phyloP scores from a whole-genome alignment of 2,329 filamentous ascomycete species.

The Ophiognomonia clavigignenti-juglandacearum region DNA sequence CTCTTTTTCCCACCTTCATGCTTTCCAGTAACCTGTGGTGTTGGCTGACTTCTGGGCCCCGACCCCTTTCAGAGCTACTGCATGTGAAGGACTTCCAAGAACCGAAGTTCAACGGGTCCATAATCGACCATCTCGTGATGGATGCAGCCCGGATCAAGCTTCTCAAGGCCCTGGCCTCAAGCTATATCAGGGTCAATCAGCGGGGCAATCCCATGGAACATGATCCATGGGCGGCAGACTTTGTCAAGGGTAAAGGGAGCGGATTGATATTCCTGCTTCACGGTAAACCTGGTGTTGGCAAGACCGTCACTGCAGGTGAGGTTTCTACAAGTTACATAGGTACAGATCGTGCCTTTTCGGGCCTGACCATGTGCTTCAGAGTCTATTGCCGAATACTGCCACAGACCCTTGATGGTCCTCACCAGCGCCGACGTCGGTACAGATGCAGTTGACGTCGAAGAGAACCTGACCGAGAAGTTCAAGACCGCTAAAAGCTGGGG shows the following conservation, averaged over 20 bases:
- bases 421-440: constrained; percentile 24
- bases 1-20: too few species aligned
- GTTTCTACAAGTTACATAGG: too few species aligned
- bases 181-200: constrained; percentile 20
- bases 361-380: too few species aligned
- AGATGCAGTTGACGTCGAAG: background rate
- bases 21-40: too few species aligned
- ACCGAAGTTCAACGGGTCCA: constrained; percentile 22
- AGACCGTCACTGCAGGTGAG: constrained; percentile 23
- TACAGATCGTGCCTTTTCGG: too few species aligned
- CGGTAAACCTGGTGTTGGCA: constrained; percentile 2
- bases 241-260: constrained; percentile 3
- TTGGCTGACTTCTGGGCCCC: background rate
- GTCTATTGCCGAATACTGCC: constrained; percentile 28
- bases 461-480: constrained; percentile 6
- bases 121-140: constrained; percentile 28
- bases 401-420: constrained; percentile 26
- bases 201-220: constrained; percentile 13
- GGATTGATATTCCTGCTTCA: constrained; percentile 3
- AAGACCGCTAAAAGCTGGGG: constrained; percentile 18
- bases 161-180: constrained; percentile 25
- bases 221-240: constrained; percentile 3
- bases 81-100: constrained; percentile 21
- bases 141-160: constrained; percentile 18
- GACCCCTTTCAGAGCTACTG: constrained; percentile 21